Evolutionary conservation across 2,329 filamentous ascomycete genomes (phyloP).

Genomic region (Cryphonectria japonica): DNA sequence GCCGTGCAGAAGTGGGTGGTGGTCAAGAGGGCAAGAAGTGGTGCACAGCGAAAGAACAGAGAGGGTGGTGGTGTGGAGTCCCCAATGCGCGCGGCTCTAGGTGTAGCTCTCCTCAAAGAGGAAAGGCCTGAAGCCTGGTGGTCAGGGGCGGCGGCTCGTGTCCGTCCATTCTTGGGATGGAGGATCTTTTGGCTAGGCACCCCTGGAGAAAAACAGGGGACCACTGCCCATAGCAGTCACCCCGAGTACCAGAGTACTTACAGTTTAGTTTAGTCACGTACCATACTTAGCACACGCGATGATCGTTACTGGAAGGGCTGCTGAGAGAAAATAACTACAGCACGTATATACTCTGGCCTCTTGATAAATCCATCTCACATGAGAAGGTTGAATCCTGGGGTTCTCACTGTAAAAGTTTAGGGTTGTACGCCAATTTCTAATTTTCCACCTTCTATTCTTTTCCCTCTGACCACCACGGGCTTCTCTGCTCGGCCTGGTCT

Average conservation of each 20-base stretch:
- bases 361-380: too few relatives aligned
- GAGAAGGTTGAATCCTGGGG: neutral
- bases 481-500: neutral
- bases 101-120: neutral
- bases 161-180: slow-evolving; percentile 8
- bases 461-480: neutral
- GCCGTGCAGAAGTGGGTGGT: neutral
- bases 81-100: slow-evolving; percentile 19
- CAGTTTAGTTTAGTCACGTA: too few relatives aligned
- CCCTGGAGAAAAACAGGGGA: neutral
- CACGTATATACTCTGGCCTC: too few relatives aligned
- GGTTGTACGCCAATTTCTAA: neutral
- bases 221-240: too few relatives aligned
- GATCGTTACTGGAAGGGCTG: too few relatives aligned
- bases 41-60: neutral
- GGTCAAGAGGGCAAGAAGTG: neutral
- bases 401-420: neutral
- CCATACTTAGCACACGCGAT: too few relatives aligned
- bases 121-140: neutral
- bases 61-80: neutral
- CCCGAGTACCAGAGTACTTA: too few relatives aligned
- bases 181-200: neutral
- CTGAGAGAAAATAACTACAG: too few relatives aligned
- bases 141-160: slow-evolving; percentile 22
- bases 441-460: neutral